These are phyloP conservation scores for Alternaria infectoria DNA, from an alignment of 2,329 filamentous ascomycete genomes.

Conservation along the genomic window DNA sequence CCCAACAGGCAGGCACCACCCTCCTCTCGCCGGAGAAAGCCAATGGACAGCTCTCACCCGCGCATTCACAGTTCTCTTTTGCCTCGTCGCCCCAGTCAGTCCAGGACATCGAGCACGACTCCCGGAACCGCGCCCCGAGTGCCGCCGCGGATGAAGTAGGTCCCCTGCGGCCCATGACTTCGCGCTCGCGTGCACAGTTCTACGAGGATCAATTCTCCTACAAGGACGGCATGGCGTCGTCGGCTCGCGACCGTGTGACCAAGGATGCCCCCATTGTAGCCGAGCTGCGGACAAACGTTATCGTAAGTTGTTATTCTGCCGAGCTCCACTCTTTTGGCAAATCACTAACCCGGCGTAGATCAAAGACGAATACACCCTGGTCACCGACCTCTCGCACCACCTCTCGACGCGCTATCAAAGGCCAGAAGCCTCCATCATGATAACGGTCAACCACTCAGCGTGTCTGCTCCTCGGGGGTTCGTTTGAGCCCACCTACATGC, in stretches of 20 bases:
- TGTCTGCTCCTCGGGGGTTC: slow-evolving; percentile 77
- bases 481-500: slow-evolving; percentile 79
- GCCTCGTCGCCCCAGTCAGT: slow-evolving; percentile 42
- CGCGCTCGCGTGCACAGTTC: slow-evolving; percentile 42
- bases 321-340: slow-evolving; percentile 12
- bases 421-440: slow-evolving; percentile 73
- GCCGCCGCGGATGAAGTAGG: slow-evolving; percentile 28
- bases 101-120: slow-evolving; percentile 23
- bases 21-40: slow-evolving; percentile 35
- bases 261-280: slow-evolving; percentile 57
- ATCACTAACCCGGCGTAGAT: slow-evolving; percentile 59
- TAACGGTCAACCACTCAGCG: slow-evolving; percentile 76
- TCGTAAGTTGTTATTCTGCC: slow-evolving; percentile 48
- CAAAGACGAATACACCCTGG: slow-evolving; percentile 75
- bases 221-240: slow-evolving; percentile 42
- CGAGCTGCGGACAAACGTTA: slow-evolving; percentile 58
- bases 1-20: slow-evolving; percentile 42
- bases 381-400: slow-evolving; percentile 74
- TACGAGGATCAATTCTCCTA: slow-evolving; percentile 49
- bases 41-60: slow-evolving; percentile 41
- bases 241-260: slow-evolving; percentile 50
- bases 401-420: slow-evolving; percentile 78
- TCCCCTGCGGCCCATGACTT: slow-evolving; percentile 18
- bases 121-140: slow-evolving; percentile 23
- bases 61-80: slow-evolving; percentile 48